Evolutionary conservation across 371 early-diverging fungal species (phyloP), one percentile per base, ranked within the genome.

Genomic region (Apophysomyces variabilis): DNA sequence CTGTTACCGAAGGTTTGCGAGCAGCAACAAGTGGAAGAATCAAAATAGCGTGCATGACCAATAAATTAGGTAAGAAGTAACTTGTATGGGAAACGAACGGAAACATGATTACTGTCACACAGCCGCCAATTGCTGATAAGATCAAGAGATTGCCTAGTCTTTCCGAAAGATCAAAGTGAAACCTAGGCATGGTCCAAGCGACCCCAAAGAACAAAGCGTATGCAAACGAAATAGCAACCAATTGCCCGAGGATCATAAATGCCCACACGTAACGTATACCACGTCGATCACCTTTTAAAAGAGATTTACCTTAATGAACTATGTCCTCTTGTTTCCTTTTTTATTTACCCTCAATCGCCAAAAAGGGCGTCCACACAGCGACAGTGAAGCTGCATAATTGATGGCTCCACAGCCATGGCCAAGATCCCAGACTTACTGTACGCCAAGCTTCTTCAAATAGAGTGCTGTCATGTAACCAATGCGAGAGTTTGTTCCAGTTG

Each of bases 371-470:
- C 82, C 79, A 82, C 3, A 78, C 77, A 18, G 74, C 57, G 3
- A 72, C 76, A 13, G 77, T 79, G 57, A 82, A 76, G 3, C 68
- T 62, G 54, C 76, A 77, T 8, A 82, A 45, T 58, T 78, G 82
- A 45, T 78, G 76, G 61, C 77, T 79, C 77, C 79, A 82, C 5
- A 82, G 39, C 82, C 82, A 82, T 8, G 46, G 76, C 70, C 74
- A 73, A 14, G 13, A 62, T 18, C 79, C 82, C 6, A 62, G 60
- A 43, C 66, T 70, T 1, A 79, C 77, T 11, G 76, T 69, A 43
- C 76, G 66, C 77, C 77, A 77, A 13, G 78, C 79, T 47, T 74
- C 74, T 39, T 77, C 79, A 57, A 82, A 76, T 0, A 82, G 64
- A 0, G 72, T 74, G 0, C 71, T 69, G 5, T 69, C 67, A 64